Base-by-base conservation (phyloP, 2,329 filamentous ascomycete species). In the Beauveria scarabaeidicola region DNA sequence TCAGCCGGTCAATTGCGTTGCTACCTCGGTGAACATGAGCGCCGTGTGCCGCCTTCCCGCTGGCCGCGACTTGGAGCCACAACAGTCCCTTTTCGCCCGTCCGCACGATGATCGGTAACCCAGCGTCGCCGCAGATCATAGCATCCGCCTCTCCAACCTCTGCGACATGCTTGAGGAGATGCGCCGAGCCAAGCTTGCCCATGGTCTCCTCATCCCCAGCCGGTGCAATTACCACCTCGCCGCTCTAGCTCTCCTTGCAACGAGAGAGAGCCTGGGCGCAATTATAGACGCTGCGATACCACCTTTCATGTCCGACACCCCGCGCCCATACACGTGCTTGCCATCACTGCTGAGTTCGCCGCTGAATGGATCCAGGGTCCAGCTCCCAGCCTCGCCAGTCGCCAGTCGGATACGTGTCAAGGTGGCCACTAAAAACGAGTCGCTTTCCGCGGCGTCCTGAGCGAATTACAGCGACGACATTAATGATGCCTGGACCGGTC, bases 131-230 rank as follows among this genome's bases (percentile, higher is more conserved):
- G 19, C 61, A 62, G 11, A 61, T 62, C 59, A 63, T 58, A 23
- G 52, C 61, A 15, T 63, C 62, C 6, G 47, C 51, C 36, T 51
- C 17, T 21, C 38, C 48, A 21, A 60, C 59, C 3, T 36, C 23
- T 40, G 59, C 21, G 8, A 61, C 56, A 19, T 61, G 43, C 41
- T 52, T 44, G 8, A 62, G 25, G 5, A 63, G 60, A 47, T 57
- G 51, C 27, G 43, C 59, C 40, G 59, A 61, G 23, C 59, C 61
- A n/a, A 57, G 55, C 27, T 43, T 58, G 3, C 59, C 61, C 59
- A 60, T 62, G 9, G 61, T 62, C 38, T 62, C 59, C 48, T 63
- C 62, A 25, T 63, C 62, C 1, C 62, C 62, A 11, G 60, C 62
- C 23, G 58, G 23, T 15, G 62, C 59, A 27, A 62, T 36, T 21